phyloP scores from a whole-genome alignment of 2,329 filamentous ascomycete species.

The Penicillium polonicum region DNA sequence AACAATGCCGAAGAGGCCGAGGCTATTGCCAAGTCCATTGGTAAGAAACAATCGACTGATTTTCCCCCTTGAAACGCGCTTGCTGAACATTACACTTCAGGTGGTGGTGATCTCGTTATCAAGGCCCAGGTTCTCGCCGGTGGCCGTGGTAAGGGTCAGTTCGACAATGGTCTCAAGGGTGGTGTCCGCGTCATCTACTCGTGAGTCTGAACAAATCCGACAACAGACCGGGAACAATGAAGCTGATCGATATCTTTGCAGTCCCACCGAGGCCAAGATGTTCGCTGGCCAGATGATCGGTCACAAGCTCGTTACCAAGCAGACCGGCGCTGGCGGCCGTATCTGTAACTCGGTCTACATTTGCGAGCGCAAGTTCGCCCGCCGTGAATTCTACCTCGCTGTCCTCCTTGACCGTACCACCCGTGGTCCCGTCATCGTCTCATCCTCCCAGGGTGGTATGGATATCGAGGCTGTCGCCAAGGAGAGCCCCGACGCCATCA shows the following conservation, averaged over 20 bases:
- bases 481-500: slow-evolving; percentile 94
- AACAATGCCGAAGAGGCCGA: slow-evolving; percentile 83
- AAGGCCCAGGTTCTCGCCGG: slow-evolving; percentile 98
- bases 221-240: background rate
- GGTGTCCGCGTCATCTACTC: slow-evolving; percentile 99
- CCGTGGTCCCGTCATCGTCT: slow-evolving; percentile 92
- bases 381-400: slow-evolving; percentile 97
- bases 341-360: slow-evolving; percentile 98
- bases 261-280: slow-evolving; percentile 88
- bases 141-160: slow-evolving; percentile 94
- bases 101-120: slow-evolving; percentile 94
- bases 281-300: slow-evolving; percentile 99
- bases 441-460: slow-evolving; percentile 98
- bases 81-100: slow-evolving; percentile 39
- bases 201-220: slow-evolving; percentile 44
- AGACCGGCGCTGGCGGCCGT: slow-evolving; percentile 89
- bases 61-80: background rate
- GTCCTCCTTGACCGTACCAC: slow-evolving; percentile 95
- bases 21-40: slow-evolving; percentile 83
- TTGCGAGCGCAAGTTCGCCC: slow-evolving; percentile 98
- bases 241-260: slow-evolving; percentile 31
- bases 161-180: slow-evolving; percentile 98
- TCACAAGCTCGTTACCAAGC: slow-evolving; percentile 99
- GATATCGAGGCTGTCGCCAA: slow-evolving; percentile 98
- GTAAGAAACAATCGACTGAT: slow-evolving; percentile 47